Conservation (phyloP, 2,329 filamentous ascomycete species). For the Fusarium sp. region DNA sequence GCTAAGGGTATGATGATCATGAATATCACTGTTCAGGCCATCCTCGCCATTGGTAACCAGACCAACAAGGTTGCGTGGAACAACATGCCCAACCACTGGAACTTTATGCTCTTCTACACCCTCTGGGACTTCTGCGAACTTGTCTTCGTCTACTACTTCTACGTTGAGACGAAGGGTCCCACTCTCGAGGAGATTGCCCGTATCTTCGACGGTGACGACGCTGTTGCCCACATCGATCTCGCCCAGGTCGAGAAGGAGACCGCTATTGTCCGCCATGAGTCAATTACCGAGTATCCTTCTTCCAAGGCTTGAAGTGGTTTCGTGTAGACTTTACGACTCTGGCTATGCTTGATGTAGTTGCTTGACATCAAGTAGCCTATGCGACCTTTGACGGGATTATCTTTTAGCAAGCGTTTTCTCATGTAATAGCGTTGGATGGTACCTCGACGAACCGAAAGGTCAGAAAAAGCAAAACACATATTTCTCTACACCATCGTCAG, state of each 20-base stretch:
- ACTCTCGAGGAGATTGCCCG: conserved; percentile 71
- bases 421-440: conserved; percentile 14
- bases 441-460: conserved; percentile 4
- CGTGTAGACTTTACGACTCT: not conserved
- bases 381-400: conserved; percentile 1
- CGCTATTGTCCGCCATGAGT: conserved; percentile 44
- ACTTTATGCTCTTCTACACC: conserved; percentile 74
- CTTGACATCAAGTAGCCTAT: not conserved
- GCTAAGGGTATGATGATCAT: conserved; percentile 72
- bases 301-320: conserved; percentile 30
- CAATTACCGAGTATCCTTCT: conserved; percentile 22
- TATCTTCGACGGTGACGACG: conserved; percentile 75
- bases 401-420: conserved; percentile 30
- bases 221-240: conserved; percentile 65
- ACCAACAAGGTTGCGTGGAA: conserved; percentile 73
- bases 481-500: not conserved
- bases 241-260: conserved; percentile 66
- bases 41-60: conserved; percentile 70
- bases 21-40: conserved; percentile 71
- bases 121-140: conserved; percentile 71
- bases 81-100: conserved; percentile 68
- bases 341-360: not conserved
- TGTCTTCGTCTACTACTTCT: conserved; percentile 72
- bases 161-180: conserved; percentile 76
- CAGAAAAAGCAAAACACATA: not conserved